Evolutionary conservation across 139 green algal genomes (phyloP), one percentile per base, ranked within the genome.

Genomic region (Chlamydomonas eustigma): DNA sequence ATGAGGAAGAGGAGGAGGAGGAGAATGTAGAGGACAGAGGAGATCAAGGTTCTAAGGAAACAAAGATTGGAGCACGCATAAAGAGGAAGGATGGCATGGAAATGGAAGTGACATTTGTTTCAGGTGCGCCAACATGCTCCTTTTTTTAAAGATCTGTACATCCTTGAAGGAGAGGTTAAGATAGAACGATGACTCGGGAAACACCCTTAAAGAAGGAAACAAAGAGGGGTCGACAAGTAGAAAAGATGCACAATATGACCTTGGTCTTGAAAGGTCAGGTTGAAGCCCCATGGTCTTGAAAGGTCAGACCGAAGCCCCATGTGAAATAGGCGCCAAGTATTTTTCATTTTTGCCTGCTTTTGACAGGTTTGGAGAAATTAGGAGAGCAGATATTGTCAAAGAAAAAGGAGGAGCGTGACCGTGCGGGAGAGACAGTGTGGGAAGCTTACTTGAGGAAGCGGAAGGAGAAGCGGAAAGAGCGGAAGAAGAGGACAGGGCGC

Each of bases 291-390:
- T n/a, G n/a, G n/a, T n/a, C n/a, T n/a, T n/a, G n/a, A n/a, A n/a
- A n/a, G n/a, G n/a, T n/a, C n/a, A n/a, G n/a, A n/a, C n/a, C n/a
- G n/a, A n/a, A n/a, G n/a, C n/a, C n/a, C n/a, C n/a, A n/a, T n/a
- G n/a, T n/a, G n/a, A n/a, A n/a, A n/a, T n/a, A n/a, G n/a, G n/a
- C n/a, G n/a, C n/a, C n/a, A n/a, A n/a, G n/a, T n/a, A n/a, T n/a
- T n/a, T n/a, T n/a, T n/a, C n/a, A n/a, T n/a, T n/a, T n/a, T n/a
- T n/a, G n/a, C n/a, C n/a, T n/a, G n/a, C n/a, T n/a, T n/a, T n/a
- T n/a, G n/a, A n/a, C 85, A 5, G 93, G 94, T 0, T 76, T 98
- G 75, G 90, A 96, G 76, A 83, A 76, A 25, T 81, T 98, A 51
- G 88, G 87, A 0, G 69, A 91, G 50, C 84, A 87, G 37, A 75